Conservation (phyloP, 495 filamentous ascomycete genomes). For the Pyronema omphalodes region DNA sequence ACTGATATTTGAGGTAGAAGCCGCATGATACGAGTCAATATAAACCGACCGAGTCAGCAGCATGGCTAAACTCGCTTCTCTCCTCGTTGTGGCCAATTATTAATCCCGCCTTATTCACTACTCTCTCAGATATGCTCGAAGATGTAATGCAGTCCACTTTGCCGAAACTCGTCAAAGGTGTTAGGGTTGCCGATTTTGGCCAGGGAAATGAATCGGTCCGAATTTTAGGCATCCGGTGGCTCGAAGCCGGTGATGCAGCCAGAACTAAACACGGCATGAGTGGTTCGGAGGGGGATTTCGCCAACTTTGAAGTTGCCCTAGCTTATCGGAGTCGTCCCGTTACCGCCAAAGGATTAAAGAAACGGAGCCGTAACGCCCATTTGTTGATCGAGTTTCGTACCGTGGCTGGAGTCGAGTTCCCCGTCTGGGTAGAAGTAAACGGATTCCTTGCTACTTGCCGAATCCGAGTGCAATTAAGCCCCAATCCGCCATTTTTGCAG, state of each 20-base stretch:
- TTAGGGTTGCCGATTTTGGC: slow-evolving; percentile 49
- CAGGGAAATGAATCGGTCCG: slow-evolving; percentile 48
- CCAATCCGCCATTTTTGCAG: slow-evolving; percentile 50
- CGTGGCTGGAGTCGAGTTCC: slow-evolving; percentile 39
- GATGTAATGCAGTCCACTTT: slow-evolving; percentile 55
- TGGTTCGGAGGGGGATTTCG: slow-evolving; percentile 53
- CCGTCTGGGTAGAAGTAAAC: slow-evolving; percentile 50
- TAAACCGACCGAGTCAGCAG: slow-evolving; percentile 38
- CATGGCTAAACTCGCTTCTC: slow-evolving; percentile 49
- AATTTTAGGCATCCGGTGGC: slow-evolving; percentile 46
- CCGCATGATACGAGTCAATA: not conserved
- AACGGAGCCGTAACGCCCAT: slow-evolving; percentile 47
- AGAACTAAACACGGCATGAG: slow-evolving; percentile 40
- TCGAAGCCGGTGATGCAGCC: slow-evolving; percentile 45
- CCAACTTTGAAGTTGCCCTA: slow-evolving; percentile 50
- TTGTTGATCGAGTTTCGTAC: slow-evolving; percentile 50
- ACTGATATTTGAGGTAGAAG: no score
- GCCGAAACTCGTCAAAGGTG: slow-evolving; percentile 45
- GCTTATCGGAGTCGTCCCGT: slow-evolving; percentile 37
- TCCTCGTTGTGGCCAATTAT: slow-evolving; percentile 48
- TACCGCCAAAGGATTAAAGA: slow-evolving; percentile 32
- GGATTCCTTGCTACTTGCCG: slow-evolving; percentile 46
- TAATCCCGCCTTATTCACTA: slow-evolving; percentile 50
- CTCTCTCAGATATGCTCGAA: slow-evolving; percentile 45
- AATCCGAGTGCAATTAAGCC: slow-evolving; percentile 43